phyloP scores from a whole-genome alignment of 352 stramenopile species.

The Pythium brachiatum region DNA sequence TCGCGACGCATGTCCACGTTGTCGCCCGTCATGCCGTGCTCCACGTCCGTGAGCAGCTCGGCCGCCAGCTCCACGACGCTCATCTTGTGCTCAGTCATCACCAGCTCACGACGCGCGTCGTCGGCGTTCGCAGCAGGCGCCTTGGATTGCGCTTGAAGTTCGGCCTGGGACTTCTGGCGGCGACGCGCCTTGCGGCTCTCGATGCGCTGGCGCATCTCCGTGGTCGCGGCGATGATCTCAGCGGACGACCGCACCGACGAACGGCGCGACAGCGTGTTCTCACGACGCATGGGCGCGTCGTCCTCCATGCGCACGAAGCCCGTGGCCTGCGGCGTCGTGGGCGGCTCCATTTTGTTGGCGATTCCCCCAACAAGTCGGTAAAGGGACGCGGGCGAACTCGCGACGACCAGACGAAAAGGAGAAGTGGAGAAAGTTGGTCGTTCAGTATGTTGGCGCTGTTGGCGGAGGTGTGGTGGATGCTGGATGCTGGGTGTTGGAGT shows the following conservation, averaged over 20 bases:
- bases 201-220: conserved; percentile 56
- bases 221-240: conserved; percentile 51
- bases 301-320: conserved; percentile 41
- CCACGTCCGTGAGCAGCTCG: conserved; percentile 41
- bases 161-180: conserved; percentile 28
- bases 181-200: conserved; percentile 43
- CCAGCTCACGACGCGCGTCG: conserved; percentile 40
- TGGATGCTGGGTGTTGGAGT: not conserved
- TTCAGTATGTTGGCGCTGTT: not conserved
- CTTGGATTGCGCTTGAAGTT: not conserved
- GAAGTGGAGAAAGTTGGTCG: not conserved
- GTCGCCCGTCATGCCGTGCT: conserved; percentile 44
- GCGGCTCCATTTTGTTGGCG: conserved; percentile 27
- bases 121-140: conserved; percentile 13
- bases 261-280: conserved; percentile 24
- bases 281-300: conserved; percentile 16
- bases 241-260: conserved; percentile 48
- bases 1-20: conserved; percentile 50
- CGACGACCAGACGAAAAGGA: conserved; percentile 2
- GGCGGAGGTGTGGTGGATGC: not conserved
- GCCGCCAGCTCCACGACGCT: conserved; percentile 40
- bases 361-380: not conserved
- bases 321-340: conserved; percentile 28
- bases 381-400: not conserved
- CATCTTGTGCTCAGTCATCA: conserved; percentile 59